Evolutionary conservation across 345 rosid species (phyloP), one percentile per base, ranked within the genome.

Genomic region (Garcia nutans): DNA sequence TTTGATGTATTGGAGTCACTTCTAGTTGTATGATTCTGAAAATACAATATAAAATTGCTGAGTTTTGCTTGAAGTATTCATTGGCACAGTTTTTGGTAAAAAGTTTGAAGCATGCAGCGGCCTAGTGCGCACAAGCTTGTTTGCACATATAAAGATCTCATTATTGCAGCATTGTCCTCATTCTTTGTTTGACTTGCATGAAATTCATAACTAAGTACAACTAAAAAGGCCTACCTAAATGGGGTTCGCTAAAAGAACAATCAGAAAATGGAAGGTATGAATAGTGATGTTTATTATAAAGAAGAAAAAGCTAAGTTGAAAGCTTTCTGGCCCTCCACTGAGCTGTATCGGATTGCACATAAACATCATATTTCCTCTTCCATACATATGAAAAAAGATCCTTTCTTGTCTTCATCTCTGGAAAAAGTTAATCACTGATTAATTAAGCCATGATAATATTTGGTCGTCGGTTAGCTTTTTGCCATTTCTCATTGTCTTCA

Each of bases 351-450:
- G 78, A 56, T 55, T 55, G 59, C 72, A 76, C 57, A 23, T 60
- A 42, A 55, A 47, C 75, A 73, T 52, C 68, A 59, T 75, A 41
- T 80, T 72, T 28, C 28, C 66, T 57, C 79, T 78, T 33, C 58
- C 72, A 49, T 68, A 62, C 17, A 58, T 57, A 52, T 47, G 56
- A 41, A 63, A 69, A 80, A 67, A 71, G 88, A 89, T 89, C 88
- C 88, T 86, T 70, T 80, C 74, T 80, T 85, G 82, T 85, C 86
- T 77, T 80, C 85, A 70, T 73, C 77, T 81, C 76, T 26, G 68
- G 31, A 28, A 74, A 76, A 72, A 24, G 69, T 74, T 49, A 10
- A 42, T n/a, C 44, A 8, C 66, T 60, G 8, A 65, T 28, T 56
- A 23, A 41, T 42, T 63, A 41, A 72, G 61, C 72, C 57, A 11